phyloP scores from a whole-genome alignment of 116 monocot species.

The Trichopus zeylanicus region DNA sequence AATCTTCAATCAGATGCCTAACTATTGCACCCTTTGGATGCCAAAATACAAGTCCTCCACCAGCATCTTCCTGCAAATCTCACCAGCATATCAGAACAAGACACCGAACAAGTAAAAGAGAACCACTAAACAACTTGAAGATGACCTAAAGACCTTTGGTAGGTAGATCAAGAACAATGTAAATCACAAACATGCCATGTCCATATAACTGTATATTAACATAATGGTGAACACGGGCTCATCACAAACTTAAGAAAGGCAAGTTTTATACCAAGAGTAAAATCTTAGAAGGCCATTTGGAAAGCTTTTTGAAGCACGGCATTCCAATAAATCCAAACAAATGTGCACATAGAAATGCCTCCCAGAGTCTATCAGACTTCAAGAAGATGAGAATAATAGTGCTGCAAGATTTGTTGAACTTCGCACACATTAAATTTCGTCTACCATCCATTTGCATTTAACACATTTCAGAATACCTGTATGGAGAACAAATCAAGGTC shows the following conservation, averaged over 20 bases:
- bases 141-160: not conserved
- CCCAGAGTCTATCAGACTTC: not conserved
- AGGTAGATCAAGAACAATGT: not conserved
- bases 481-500: constrained; percentile 98
- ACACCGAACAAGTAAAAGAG: not conserved
- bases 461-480: constrained; percentile 37
- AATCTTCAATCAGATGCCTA: constrained; percentile 88
- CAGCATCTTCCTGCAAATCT: constrained; percentile 78
- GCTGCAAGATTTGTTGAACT: not conserved
- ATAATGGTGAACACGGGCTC: no score
- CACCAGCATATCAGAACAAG: not conserved
- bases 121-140: not conserved
- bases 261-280: no score
- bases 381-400: not conserved
- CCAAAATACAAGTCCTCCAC: constrained; percentile 92
- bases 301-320: no score
- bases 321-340: not conserved
- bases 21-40: constrained; percentile 94
- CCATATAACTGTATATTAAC: no score
- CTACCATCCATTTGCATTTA: not conserved
- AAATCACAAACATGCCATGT: no score
- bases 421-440: not conserved
- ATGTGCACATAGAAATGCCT: not conserved
- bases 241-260: no score
- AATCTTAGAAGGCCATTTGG: no score